A percentile compares a stretch with the other conserved stretches of the same genome.
phyloP scores from a whole-genome alignment of 2,329 filamentous ascomycete genomes.

The Xylariales sp. region DNA sequence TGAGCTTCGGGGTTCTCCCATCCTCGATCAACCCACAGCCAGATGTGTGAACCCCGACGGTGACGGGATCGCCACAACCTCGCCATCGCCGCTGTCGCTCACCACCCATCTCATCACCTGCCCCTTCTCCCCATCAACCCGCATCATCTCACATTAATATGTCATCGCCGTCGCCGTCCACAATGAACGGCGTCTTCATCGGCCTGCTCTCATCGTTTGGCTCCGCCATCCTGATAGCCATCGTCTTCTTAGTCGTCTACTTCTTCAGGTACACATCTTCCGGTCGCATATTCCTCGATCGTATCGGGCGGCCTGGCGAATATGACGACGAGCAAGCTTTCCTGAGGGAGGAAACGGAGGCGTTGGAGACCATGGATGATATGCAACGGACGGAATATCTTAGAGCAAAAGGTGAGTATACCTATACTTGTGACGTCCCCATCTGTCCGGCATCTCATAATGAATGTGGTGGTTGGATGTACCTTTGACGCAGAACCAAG shows the following conservation, averaged over 20 bases:
- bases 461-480: no score
- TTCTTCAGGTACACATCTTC: constrained; percentile 88
- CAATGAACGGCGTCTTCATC: constrained; percentile 77
- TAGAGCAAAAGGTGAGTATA: constrained; percentile 87
- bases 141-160: no score
- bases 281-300: constrained; percentile 88
- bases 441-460: no score
- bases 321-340: constrained; percentile 98
- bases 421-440: no score
- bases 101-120: no score
- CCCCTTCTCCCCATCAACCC: no score
- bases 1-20: constrained; percentile 5
- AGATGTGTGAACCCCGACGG: constrained; percentile 9
- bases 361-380: constrained; percentile 93
- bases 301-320: constrained; percentile 88
- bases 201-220: constrained; percentile 92
- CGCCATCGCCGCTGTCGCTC: constrained; percentile 7
- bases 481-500: no score
- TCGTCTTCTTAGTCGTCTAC: constrained; percentile 79
- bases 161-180: constrained; percentile 4
- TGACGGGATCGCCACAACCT: constrained; percentile 6
- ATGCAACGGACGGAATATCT: constrained; percentile 85
- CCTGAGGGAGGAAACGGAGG: constrained; percentile 88
- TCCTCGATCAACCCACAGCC: constrained; percentile 6
- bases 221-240: constrained; percentile 77